Conservation (phyloP, 2,329 filamentous ascomycete genomes). For the Elsinoe batatas region DNA sequence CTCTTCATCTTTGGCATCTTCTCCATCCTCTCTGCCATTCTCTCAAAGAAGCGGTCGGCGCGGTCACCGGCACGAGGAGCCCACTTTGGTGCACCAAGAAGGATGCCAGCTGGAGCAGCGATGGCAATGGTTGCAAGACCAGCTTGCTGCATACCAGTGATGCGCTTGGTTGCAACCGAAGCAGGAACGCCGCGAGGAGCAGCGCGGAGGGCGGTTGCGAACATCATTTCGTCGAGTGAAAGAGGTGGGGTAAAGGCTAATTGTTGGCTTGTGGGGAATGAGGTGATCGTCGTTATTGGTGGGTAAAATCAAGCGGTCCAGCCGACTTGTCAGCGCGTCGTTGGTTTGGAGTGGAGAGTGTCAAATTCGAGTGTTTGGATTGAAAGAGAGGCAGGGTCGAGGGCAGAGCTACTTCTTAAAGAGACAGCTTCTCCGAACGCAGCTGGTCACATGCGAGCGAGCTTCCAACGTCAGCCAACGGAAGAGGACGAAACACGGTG, state of each 20-base stretch:
- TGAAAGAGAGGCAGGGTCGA: background rate
- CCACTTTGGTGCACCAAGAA: conserved; percentile 8
- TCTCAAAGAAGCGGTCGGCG: conserved; percentile 11
- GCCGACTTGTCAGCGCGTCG: conserved; percentile 7
- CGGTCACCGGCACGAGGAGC: conserved; percentile 11
- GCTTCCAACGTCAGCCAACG: conserved; percentile 3
- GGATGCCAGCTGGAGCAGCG: background rate
- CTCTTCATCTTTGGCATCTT: conserved; percentile 9
- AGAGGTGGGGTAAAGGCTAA: background rate
- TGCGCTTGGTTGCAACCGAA: background rate
- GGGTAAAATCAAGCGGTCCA: background rate
- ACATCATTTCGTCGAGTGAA: conserved; percentile 8
- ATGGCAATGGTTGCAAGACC: background rate
- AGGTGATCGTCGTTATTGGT: background rate
- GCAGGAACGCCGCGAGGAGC: background rate
- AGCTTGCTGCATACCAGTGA: conserved; percentile 11
- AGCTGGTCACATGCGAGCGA: background rate
- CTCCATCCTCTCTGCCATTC: conserved; percentile 11
- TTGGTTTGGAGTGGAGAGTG: conserved; percentile 7
- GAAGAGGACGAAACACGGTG: conserved; percentile 2
- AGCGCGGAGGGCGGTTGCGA: conserved; percentile 12
- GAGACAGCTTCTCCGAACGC: too few relatives aligned
- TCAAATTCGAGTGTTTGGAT: background rate
- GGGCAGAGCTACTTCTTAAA: conserved; percentile 4
- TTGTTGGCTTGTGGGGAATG: background rate